These are phyloP conservation scores for Pyrenophora teres DNA, from an alignment of 2,329 filamentous ascomycete species.

Conservation along the genomic window DNA sequence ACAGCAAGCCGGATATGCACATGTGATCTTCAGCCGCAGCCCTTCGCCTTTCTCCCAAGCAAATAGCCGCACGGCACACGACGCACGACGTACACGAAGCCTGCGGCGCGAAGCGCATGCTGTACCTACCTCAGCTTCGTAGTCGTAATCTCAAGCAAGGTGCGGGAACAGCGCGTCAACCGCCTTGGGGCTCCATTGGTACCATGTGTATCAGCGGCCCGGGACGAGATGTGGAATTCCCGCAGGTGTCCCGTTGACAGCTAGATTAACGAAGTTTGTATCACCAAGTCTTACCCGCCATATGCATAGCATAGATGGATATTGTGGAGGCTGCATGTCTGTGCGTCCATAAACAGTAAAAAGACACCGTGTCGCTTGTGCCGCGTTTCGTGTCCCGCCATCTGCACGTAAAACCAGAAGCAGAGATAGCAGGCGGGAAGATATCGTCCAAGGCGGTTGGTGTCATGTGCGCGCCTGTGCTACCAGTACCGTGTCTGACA, in stretches of 20 bases:
- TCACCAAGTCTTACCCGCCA: slow-evolving; percentile 25
- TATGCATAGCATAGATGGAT: slow-evolving; percentile 32
- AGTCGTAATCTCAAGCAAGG: slow-evolving; percentile 8
- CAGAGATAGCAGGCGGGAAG: slow-evolving; percentile 26
- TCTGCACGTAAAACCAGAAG: slow-evolving; percentile 30
- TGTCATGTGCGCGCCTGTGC: slow-evolving; percentile 30
- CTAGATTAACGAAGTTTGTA: slow-evolving; percentile 44
- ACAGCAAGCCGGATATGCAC: slow-evolving; percentile 12
- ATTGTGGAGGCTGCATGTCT: slow-evolving; percentile 23
- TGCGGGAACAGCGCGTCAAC: slow-evolving; percentile 19
- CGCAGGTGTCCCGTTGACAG: slow-evolving; percentile 27
- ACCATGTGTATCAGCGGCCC: slow-evolving; percentile 41
- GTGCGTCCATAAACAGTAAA: slow-evolving; percentile 21
- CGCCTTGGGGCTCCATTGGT: slow-evolving; percentile 21
- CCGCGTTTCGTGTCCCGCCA: slow-evolving; percentile 24
- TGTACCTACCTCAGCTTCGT: slow-evolving; percentile 13
- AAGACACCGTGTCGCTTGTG: slow-evolving; percentile 11
- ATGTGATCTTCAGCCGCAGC: slow-evolving; percentile 24
- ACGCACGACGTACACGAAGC: slow-evolving; percentile 11
- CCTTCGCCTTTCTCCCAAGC: slow-evolving; percentile 25
- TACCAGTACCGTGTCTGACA: slow-evolving; percentile 17
- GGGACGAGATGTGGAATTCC: slow-evolving; percentile 41
- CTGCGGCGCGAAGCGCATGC: slow-evolving; percentile 16
- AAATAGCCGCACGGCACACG: slow-evolving; percentile 19
- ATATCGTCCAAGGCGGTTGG: slow-evolving; percentile 24